phyloP scores from a whole-genome alignment of 257 asterid species.

The Mentha longifolia region DNA sequence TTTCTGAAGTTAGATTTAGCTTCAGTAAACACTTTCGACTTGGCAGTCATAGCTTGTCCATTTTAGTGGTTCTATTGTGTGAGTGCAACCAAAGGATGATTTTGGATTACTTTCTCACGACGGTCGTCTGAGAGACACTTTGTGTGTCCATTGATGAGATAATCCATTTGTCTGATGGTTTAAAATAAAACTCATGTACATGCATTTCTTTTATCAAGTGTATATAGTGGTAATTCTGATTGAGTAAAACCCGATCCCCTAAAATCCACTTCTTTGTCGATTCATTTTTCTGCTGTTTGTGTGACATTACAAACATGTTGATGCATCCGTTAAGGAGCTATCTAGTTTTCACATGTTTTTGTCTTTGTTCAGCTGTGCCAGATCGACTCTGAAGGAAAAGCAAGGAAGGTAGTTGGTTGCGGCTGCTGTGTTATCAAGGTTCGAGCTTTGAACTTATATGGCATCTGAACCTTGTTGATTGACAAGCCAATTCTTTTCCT shows the following conservation, averaged over 20 bases:
- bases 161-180: slow-evolving; percentile 54
- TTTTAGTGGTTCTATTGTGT: neutral
- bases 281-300: neutral
- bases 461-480: too few relatives aligned
- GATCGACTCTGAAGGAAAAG: slow-evolving; percentile 82
- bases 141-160: slow-evolving; percentile 42
- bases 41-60: neutral
- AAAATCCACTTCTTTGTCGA: neutral
- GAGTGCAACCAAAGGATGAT: slow-evolving; percentile 44
- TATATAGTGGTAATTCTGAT: neutral
- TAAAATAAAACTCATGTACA: neutral
- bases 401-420: slow-evolving; percentile 80
- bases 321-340: neutral
- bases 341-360: neutral
- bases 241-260: neutral
- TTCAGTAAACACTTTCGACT: neutral
- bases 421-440: slow-evolving; percentile 78
- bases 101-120: slow-evolving; percentile 50
- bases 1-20: neutral
- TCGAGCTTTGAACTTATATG: neutral
- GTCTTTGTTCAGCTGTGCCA: slow-evolving; percentile 58
- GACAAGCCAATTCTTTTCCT: neutral
- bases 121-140: slow-evolving; percentile 54
- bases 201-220: neutral
- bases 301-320: neutral